Percentiles rank a stretch among this genome's conserved stretches.
Evolutionary conservation across 2,329 filamentous ascomycete genomes (phyloP).

Genomic region (Colletotrichum simmondsii): DNA sequence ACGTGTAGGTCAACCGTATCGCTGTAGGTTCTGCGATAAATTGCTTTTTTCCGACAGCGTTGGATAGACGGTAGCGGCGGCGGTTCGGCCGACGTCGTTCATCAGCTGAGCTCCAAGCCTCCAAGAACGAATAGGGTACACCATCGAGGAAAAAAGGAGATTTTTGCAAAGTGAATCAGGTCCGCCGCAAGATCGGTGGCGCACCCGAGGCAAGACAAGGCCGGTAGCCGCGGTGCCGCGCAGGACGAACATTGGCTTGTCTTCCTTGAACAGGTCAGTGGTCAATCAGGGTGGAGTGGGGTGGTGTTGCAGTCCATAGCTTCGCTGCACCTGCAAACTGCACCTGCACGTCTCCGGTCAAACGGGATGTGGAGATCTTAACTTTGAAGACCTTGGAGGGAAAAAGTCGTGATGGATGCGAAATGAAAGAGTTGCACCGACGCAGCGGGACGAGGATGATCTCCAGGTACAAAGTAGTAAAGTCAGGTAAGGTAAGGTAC

Average conservation of each 20-base stretch:
- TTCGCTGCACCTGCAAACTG: neutral
- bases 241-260: neutral
- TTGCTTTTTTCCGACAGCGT: constrained; percentile 23
- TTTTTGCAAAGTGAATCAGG: constrained; percentile 21
- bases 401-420: constrained; percentile 19
- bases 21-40: constrained; percentile 1
- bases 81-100: constrained; percentile 13
- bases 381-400: neutral
- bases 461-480: neutral
- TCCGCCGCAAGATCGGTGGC: constrained; percentile 26
- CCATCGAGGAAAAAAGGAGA: neutral
- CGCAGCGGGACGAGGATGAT: constrained; percentile 14
- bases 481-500: neutral
- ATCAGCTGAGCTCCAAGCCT: neutral
- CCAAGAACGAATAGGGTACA: neutral
- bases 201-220: neutral
- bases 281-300: neutral
- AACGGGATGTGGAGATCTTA: neutral
- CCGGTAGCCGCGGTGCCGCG: neutral
- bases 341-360: neutral
- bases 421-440: constrained; percentile 23
- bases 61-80: neutral
- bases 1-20: neutral
- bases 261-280: neutral
- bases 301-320: neutral